These are phyloP conservation scores for Microstegium vimineum DNA, from an alignment of 176 grass and related monocot genomes.

Conservation along the genomic window DNA sequence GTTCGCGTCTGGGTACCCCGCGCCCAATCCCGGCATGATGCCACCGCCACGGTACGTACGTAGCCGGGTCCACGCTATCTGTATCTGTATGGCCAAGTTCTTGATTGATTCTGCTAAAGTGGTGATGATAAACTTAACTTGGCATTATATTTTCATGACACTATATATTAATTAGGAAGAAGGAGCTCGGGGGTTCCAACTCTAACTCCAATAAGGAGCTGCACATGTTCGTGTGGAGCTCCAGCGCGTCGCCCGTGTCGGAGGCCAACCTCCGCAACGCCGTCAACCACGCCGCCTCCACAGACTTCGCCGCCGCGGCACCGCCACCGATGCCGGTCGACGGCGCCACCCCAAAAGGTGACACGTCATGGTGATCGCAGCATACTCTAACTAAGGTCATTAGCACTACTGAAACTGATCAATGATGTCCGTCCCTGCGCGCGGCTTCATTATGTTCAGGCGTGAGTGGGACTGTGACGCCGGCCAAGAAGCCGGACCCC, in stretches of 20 bases:
- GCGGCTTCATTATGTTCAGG: not conserved
- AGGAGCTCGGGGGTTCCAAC: constrained; percentile 61
- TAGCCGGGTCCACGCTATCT: too few relatives aligned
- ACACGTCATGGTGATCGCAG: not conserved
- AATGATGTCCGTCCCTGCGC: not conserved
- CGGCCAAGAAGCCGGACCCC: constrained; percentile 45
- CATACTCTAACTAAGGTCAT: not conserved
- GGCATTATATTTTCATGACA: not conserved
- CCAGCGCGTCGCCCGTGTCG: constrained; percentile 79
- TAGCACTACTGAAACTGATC: not conserved
- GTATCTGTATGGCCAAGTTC: too few relatives aligned
- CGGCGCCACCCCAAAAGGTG: constrained; percentile 72
- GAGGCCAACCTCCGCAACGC: constrained; percentile 93
- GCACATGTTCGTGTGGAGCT: constrained; percentile 95
- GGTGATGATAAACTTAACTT: not conserved
- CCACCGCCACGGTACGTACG: constrained; percentile 42
- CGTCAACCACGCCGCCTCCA: constrained; percentile 85
- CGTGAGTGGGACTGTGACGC: constrained; percentile 57
- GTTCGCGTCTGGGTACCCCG: constrained; percentile 50
- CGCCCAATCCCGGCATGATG: constrained; percentile 74
- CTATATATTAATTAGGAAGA: constrained; percentile 38
- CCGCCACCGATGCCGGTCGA: constrained; percentile 14
- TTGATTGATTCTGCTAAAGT: not conserved
- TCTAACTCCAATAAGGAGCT: constrained; percentile 88
- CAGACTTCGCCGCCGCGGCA: constrained; percentile 47